Evolutionary conservation across 352 stramenopile species (phyloP).

Genomic region (Phytophthora fragariae): DNA sequence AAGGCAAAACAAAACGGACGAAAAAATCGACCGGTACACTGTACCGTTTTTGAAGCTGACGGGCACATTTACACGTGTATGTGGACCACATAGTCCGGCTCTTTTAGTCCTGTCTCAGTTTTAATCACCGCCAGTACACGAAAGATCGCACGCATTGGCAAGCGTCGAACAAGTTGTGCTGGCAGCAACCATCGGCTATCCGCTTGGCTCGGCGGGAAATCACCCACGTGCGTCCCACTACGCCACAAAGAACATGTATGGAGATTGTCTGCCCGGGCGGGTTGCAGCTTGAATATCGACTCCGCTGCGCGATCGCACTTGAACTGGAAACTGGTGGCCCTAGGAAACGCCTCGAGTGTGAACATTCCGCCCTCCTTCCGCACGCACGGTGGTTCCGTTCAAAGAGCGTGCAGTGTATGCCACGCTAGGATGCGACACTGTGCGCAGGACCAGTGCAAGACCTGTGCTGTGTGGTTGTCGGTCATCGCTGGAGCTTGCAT

Average conservation of each 20-base stretch:
- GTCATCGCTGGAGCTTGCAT: constrained; percentile 1
- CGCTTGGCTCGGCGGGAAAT: constrained; percentile 13
- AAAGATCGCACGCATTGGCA: no score
- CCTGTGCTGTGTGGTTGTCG: not conserved
- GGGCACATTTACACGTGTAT: not conserved
- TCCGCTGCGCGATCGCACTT: constrained; percentile 28
- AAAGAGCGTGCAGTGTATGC: constrained; percentile 29
- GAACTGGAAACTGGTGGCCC: constrained; percentile 21
- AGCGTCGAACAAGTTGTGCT: no score
- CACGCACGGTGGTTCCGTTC: constrained; percentile 34
- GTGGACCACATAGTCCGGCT: constrained; percentile 22
- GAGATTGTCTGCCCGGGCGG: not conserved
- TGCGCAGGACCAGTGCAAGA: constrained; percentile 33
- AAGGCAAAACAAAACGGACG: not conserved
- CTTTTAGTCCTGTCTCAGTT: constrained; percentile 18
- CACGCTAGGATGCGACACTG: constrained; percentile 27
- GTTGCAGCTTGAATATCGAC: not conserved
- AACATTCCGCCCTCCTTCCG: constrained; percentile 37
- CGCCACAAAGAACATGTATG: not conserved
- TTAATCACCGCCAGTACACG: constrained; percentile 9
- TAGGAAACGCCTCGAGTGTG: constrained; percentile 16
- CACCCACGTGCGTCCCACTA: constrained; percentile 9
- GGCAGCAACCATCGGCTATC: no score
- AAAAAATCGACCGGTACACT: no score
- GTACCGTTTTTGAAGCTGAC: no score